Evolutionary conservation across 371 early-diverging fungal genomes (phyloP), one percentile per base, ranked within the genome.

Genomic region (Batrachochytrium dendrobatidis): DNA sequence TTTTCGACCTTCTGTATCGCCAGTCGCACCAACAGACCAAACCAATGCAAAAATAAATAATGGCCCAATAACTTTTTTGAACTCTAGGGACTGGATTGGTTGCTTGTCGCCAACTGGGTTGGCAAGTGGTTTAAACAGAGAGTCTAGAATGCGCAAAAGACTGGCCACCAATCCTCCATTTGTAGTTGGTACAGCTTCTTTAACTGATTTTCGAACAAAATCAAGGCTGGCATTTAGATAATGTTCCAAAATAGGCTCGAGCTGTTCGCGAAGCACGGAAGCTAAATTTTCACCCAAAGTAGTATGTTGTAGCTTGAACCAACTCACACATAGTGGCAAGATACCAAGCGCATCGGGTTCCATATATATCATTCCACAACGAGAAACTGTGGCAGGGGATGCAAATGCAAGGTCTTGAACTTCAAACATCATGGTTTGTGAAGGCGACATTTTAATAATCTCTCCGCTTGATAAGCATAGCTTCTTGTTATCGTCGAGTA

Each of bases 401-500:
- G 83, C 83, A 58, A 72, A 79, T 0, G 80, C 80, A 6, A 82
- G 62, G 62, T 82, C 70, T 32, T 74, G 79, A 7, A 82, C 83
- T 49, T 82, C 83, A 56, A 82, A 82, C 68, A 82, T 75, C 73
- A 82, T 76, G 5, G 75, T 77, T 60, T 82, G 83, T 0, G 76
- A 70, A 12, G 73, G 63, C 3, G 67, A 58, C 75, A 82, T 77
- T 55, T 82, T 82, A 64, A 82, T 82, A 58, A 82, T 82, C 60
- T 85, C 86, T 30, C 86, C 86, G 46, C 71, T 73, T 17, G 69
- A 75, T 46, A 85, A 59, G 60, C 86, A 84, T 10, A 85, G 68
- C 70, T 80, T 77, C 61, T 80, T 83, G 68, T 83, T 83, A 63
- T 83, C 83, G 65, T 85, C 85, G 48, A 85, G 63, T 1, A 85